Conservation (phyloP, 495 filamentous ascomycete species). For the Talaromyces stipitatus region DNA sequence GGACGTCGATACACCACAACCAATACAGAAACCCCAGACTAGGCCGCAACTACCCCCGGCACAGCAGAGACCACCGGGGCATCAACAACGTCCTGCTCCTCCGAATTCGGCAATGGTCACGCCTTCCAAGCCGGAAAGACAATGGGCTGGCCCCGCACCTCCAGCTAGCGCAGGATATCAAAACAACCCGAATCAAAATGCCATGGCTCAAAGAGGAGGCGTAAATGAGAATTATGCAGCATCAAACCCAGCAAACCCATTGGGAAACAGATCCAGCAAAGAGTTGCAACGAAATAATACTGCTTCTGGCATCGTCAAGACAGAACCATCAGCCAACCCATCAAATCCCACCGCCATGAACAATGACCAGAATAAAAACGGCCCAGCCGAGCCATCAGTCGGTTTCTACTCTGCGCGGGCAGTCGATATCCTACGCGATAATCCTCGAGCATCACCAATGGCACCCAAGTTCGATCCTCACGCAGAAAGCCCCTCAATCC, state of each 20-base stretch:
- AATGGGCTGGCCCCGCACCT: slow-evolving; percentile 16
- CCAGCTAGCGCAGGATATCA: not conserved
- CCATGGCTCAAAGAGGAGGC: not conserved
- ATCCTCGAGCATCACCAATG: slow-evolving; percentile 31
- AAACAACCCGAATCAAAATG: not conserved
- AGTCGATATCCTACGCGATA: slow-evolving; percentile 43
- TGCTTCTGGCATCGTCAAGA: not conserved
- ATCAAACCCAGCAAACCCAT: not conserved
- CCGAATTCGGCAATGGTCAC: slow-evolving; percentile 25
- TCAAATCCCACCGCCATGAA: not conserved
- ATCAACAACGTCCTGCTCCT: slow-evolving; percentile 10
- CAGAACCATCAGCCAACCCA: not conserved
- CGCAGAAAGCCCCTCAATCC: slow-evolving; percentile 77
- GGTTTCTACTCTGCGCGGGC: slow-evolving; percentile 76
- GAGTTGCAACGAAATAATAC: slow-evolving; percentile 1
- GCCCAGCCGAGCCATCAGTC: slow-evolving; percentile 25
- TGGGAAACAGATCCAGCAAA: not conserved
- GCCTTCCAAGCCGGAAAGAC: slow-evolving; percentile 36
- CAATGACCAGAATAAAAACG: slow-evolving; percentile 8
- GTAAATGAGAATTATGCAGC: not conserved
- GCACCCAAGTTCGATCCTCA: slow-evolving; percentile 70
- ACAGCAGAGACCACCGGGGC: slow-evolving; percentile 17
- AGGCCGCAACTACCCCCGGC: slow-evolving; percentile 14
- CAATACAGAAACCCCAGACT: slow-evolving; percentile 22
- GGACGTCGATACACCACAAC: slow-evolving; percentile 21